These are phyloP conservation scores for Hymenochaete sp. DNA, from an alignment of 1,284 basidiomycete species.

Conservation along the genomic window DNA sequence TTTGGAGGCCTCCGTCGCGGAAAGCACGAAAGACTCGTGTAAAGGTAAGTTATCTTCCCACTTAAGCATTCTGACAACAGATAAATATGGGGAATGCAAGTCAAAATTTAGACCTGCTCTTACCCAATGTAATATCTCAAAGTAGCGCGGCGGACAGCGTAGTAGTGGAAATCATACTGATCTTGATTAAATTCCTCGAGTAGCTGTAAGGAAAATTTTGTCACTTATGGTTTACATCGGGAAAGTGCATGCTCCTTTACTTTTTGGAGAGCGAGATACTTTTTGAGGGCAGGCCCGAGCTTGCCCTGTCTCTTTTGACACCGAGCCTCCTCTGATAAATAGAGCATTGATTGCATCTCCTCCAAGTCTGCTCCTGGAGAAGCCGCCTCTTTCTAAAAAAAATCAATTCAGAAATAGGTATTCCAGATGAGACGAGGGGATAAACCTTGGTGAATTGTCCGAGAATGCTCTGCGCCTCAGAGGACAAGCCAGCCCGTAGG, in stretches of 20 bases:
- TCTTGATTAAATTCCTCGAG: constrained; percentile 92
- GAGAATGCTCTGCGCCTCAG: constrained; percentile 66
- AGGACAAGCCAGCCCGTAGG: constrained; percentile 70
- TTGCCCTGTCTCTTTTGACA: constrained; percentile 59
- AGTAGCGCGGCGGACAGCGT: constrained; percentile 86
- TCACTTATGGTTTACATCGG: neutral
- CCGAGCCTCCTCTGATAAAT: constrained; percentile 78
- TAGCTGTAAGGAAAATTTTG: constrained; percentile 35
- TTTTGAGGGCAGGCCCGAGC: constrained; percentile 80
- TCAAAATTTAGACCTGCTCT: neutral
- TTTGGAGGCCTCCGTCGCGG: constrained; percentile 62
- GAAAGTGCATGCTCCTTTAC: constrained; percentile 31
- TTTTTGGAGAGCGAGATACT: constrained; percentile 71
- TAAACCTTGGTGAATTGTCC: constrained; percentile 84
- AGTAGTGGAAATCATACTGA: constrained; percentile 97
- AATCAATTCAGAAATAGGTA: neutral
- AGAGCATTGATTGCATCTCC: constrained; percentile 94
- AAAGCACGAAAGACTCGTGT: constrained; percentile 68
- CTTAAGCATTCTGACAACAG: constrained; percentile 51
- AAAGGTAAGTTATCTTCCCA: constrained; percentile 80
- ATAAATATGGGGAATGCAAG: neutral
- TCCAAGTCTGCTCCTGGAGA: constrained; percentile 77
- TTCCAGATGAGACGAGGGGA: constrained; percentile 8
- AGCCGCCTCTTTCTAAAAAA: constrained; percentile 68
- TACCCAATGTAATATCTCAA: constrained; percentile 83